Evolutionary conservation across 768 basidiomycete species (phyloP).

Genomic region (Boletales sp.): DNA sequence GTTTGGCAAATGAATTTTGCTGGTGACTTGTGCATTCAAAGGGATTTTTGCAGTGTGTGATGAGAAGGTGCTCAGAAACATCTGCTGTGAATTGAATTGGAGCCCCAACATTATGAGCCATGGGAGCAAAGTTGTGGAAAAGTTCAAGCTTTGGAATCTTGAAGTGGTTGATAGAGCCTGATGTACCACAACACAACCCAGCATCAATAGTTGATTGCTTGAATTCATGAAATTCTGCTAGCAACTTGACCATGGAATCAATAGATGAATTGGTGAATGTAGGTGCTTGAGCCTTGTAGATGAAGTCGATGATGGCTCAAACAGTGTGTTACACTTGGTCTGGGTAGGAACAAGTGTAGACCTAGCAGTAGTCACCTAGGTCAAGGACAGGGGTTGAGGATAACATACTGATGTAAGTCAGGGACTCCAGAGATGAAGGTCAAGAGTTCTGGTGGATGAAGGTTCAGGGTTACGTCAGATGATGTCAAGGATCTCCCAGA

Average conservation of each 20-base stretch:
- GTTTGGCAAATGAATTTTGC: too few species aligned
- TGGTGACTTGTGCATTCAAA: background rate
- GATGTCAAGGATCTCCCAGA: too few species aligned
- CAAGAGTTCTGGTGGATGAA: too few species aligned
- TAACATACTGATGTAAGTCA: too few species aligned
- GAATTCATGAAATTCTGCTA: slow-evolving; percentile 10
- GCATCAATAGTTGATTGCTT: slow-evolving; percentile 13
- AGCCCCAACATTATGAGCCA: slow-evolving; percentile 13
- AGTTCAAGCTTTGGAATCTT: slow-evolving; percentile 5
- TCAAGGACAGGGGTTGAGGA: too few species aligned
- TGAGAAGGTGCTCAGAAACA: background rate
- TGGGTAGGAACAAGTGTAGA: too few species aligned
- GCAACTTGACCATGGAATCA: background rate
- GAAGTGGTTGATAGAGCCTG: background rate
- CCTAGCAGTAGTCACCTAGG: too few species aligned
- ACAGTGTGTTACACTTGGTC: too few species aligned
- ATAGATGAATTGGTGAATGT: slow-evolving; percentile 13
- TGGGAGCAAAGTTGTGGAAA: slow-evolving; percentile 5
- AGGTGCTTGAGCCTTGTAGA: slow-evolving; percentile 18
- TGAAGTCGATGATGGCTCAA: slow-evolving; percentile 26
- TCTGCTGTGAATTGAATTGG: slow-evolving; percentile 28
- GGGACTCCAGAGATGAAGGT: too few species aligned
- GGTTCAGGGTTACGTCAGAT: too few species aligned
- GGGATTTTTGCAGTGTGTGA: slow-evolving; percentile 19
- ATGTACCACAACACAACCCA: slow-evolving; percentile 1